Percentiles rank a stretch among this genome's conserved stretches.
phyloP scores from a whole-genome alignment of 1,284 basidiomycete genomes.

The Cryptococcus depauperatus region DNA sequence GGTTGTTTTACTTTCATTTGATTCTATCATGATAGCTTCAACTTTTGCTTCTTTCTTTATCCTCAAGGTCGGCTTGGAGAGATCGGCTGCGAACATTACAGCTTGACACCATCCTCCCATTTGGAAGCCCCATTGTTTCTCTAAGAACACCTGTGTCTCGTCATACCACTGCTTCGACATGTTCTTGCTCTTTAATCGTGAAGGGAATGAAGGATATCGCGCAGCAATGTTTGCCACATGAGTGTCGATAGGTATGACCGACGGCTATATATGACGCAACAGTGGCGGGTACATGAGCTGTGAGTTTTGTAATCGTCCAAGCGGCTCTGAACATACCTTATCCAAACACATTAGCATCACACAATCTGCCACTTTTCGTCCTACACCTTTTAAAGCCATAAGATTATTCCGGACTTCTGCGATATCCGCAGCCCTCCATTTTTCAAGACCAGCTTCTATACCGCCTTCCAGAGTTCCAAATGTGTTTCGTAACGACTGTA shows the following conservation, averaged over 20 bases:
- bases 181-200: conserved; percentile 43
- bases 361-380: conserved; percentile 93
- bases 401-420: conserved; percentile 55
- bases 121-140: conserved; percentile 65
- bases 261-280: conserved; percentile 49
- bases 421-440: conserved; percentile 18
- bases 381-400: conserved; percentile 78
- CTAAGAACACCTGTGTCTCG: conserved; percentile 60
- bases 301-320: too few relatives aligned
- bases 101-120: conserved; percentile 90
- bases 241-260: conserved; percentile 84
- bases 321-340: conserved; percentile 52
- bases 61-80: conserved; percentile 9
- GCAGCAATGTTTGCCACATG: conserved; percentile 81
- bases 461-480: conserved; percentile 47
- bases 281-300: neutral
- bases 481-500: conserved; percentile 56
- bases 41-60: conserved; percentile 2
- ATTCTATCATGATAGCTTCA: neutral
- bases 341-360: conserved; percentile 90
- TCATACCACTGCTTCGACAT: conserved; percentile 75
- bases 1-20: neutral
- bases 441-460: conserved; percentile 21
- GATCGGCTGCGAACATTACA: conserved; percentile 50
- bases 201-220: conserved; percentile 67